Conservation (phyloP, 129 eudicot genomes). For the Gnaphalium uliginosum region DNA sequence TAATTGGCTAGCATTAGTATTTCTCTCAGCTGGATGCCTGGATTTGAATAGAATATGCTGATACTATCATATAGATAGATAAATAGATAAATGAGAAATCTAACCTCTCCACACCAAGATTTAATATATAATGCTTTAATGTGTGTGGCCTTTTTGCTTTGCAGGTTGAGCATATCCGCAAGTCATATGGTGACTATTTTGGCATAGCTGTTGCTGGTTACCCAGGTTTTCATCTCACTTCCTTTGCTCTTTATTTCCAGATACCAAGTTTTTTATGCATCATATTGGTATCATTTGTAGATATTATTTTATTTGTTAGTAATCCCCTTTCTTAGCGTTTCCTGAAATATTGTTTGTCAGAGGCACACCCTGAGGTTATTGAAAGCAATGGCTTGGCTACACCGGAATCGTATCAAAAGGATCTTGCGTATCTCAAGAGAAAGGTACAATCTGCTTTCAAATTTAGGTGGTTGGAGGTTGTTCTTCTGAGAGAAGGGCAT, state of each 20-base stretch:
- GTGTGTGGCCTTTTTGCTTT: constrained; percentile 18
- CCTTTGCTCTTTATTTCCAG: constrained; percentile 13
- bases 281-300: not conserved
- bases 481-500: not conserved
- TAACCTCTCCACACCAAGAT: not conserved
- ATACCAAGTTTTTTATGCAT: constrained; percentile 1
- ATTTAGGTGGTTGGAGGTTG: constrained; percentile 16
- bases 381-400: constrained; percentile 72
- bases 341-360: constrained; percentile 35
- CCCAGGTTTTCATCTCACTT: constrained; percentile 60
- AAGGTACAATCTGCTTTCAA: constrained; percentile 50
- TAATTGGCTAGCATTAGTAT: not conserved
- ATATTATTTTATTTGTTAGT: not conserved
- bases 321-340: not conserved
- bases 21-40: constrained; percentile 8
- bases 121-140: constrained; percentile 11
- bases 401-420: constrained; percentile 64
- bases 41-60: constrained; percentile 8
- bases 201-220: constrained; percentile 99
- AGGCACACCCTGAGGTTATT: constrained; percentile 97
- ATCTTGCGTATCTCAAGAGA: constrained; percentile 87
- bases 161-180: constrained; percentile 87
- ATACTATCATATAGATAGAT: not conserved
- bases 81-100: not conserved
- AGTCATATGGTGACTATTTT: constrained; percentile 84